Base-by-base conservation (phyloP, 2,329 filamentous ascomycete genomes). In the Monilinia laxa region DNA sequence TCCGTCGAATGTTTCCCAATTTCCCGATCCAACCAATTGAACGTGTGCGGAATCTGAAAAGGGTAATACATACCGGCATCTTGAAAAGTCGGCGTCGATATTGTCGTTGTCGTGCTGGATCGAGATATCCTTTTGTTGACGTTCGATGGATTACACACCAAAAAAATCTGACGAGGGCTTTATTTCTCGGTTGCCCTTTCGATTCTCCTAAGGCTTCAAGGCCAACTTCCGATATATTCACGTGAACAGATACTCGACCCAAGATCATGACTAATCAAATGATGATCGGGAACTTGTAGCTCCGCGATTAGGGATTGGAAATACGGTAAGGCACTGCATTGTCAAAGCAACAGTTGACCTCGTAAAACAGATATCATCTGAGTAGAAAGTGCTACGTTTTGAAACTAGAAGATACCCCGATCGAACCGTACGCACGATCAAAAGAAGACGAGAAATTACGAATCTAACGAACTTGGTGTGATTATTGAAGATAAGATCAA, bases 41-140 rank as follows among this genome's bases (percentile, higher is more conserved):
- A 53, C 25, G 11, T 51, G 7, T 65, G 23, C 35, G 49, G 7
- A 16, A 47, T 42, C 10, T 42, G 51, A 52, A 20, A 57, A 67
- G 16, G 38, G 45, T 67, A 76, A 78, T 75, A 76, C 74, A 57
- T 80, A 85, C 83, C 81, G 83, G 83, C 83, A 84, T 85, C 79
- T 81, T 84, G 82, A 82, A 74, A 79, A 69, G 73, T 76, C 72
- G 51, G 53, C 73, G 74, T 76, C 73, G 73, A 75, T 71, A 49
- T 71, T 62, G 52, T 66, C 57, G 62, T 65, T 49, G 56, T 59
- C 55, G 54, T 65, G 63, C 63, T 65, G 47, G 18, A 42, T 60
- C 42, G 42, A 58, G 28, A 60, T 52, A 23, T 65, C 18, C 55
- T 40, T 28, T 60, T 10, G 23, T 42, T 11, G 56, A 60, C n/a